Percentiles rank a stretch among this genome's conserved stretches.
Evolutionary conservation across 164 flowering plant species (phyloP).

Genomic region (Houttuynia cordata): DNA sequence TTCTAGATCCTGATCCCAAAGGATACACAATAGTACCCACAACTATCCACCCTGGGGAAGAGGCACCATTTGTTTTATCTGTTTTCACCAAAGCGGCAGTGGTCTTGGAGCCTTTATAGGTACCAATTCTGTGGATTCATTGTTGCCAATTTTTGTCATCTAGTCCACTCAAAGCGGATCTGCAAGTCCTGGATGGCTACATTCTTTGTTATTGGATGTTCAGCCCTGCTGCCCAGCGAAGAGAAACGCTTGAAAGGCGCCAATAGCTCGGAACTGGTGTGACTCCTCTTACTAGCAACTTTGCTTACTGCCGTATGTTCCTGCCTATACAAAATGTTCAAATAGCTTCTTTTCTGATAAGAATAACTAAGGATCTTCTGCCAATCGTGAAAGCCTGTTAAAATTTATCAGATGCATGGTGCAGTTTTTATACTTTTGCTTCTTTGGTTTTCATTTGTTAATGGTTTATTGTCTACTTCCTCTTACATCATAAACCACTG

Average conservation of each 20-base stretch:
- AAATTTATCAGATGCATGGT: no score
- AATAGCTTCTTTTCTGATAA: no score
- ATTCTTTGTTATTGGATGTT: constrained; percentile 14
- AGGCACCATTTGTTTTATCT: constrained; percentile 97
- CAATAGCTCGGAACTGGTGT: constrained; percentile 1
- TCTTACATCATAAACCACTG: no score
- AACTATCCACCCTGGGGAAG: constrained; percentile 97
- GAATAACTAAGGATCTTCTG: no score
- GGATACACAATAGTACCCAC: constrained; percentile 99
- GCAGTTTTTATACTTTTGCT: no score
- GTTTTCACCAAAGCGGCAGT: constrained; percentile 94
- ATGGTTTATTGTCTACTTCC: no score
- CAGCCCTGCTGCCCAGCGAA: constrained; percentile 12
- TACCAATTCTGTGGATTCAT: constrained; percentile 5
- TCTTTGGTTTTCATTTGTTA: no score
- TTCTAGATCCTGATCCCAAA: constrained; percentile 94
- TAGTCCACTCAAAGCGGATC: constrained; percentile 9
- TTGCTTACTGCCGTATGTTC: neutral
- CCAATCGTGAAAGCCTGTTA: no score
- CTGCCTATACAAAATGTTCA: no score
- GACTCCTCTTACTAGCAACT: neutral
- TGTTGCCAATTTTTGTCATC: constrained; percentile 9
- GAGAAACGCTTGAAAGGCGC: neutral
- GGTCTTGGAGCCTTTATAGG: constrained; percentile 64
- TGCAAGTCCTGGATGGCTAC: neutral